Evolutionary conservation across 805 yeast genomes (phyloP).

Genomic region (Lipomyces yamadae): DNA sequence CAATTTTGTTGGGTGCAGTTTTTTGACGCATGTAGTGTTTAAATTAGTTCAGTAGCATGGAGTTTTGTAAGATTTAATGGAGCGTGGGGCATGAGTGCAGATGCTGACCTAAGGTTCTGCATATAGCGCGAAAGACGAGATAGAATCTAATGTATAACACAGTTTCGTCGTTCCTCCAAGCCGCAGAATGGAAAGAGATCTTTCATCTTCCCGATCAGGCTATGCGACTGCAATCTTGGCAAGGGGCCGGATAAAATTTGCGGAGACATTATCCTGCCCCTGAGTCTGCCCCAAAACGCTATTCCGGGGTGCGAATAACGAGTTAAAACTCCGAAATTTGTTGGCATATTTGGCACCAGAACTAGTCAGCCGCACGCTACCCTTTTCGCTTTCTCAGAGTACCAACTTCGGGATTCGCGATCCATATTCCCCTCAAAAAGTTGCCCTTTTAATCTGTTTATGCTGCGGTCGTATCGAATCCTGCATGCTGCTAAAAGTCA

Average conservation of each 20-base stretch:
- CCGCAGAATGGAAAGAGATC: too few species aligned
- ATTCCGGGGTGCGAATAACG: not conserved
- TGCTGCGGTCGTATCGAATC: not conserved
- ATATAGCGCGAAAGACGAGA: too few species aligned
- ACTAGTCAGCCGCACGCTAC: not conserved
- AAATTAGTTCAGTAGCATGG: not conserved
- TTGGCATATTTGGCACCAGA: not conserved
- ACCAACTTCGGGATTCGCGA: not conserved
- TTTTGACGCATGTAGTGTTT: not conserved
- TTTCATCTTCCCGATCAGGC: not conserved
- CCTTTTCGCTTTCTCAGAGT: too few species aligned
- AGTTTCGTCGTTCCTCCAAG: too few species aligned
- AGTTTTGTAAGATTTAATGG: not conserved
- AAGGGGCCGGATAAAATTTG: not conserved
- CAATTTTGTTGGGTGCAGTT: not conserved
- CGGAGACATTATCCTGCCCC: not conserved
- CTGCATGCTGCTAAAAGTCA: not conserved
- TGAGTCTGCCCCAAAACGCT: not conserved
- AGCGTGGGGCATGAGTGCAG: not conserved
- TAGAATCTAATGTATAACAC: too few species aligned
- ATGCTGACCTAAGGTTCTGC: too few species aligned
- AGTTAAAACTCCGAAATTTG: accelerated
- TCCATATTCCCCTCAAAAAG: not conserved
- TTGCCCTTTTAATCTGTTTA: not conserved
- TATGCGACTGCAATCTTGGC: too few species aligned